Evolutionary conservation across 169 alveolate genomes (phyloP), one percentile per base, ranked within the genome.

Genomic region (Plasmodium relictum): DNA sequence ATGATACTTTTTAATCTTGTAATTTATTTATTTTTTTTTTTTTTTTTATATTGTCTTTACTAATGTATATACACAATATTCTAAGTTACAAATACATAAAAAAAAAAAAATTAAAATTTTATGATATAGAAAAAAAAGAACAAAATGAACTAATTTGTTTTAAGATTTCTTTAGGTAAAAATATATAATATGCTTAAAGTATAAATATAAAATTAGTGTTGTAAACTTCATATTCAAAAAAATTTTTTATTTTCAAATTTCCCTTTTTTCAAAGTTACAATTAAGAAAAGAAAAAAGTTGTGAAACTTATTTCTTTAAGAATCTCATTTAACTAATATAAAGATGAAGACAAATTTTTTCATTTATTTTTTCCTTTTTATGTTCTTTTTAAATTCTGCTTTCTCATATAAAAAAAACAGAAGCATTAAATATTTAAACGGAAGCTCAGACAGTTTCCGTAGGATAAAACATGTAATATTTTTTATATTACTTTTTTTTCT

Each of bases 351-450:
- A 22, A 50, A 54, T 3, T 65, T 56, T 31, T n/a, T 18, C 71
- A 31, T 76, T 9, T 63, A 39, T 41, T 56, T 42, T 63, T 26
- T 66, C 6, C 52, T 56, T 24, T 24, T 54, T 37, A 6, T 37
- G 69, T 72, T 62, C 20, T 37, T n/a, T 62, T 26, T 45, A 45
- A 76, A 45, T n/a, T 37, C 58, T n/a, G 48, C n/a, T 39, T 65
- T 76, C 26, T 68, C 89, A 45, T 62, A 63, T 66, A 76, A 66
- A 62, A 66, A 76, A 63, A 10, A 63, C 45, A 52, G 42, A 37
- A 54, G 65, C 63, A 20, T 62, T 18, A 63, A 76, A 16, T 45
- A 31, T 48, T 14, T 76, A 48, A 41, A 76, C 0, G 63, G 72
- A 12, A 45, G 63, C 7, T 37, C 68, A 12, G 66, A 76, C 52